These are phyloP conservation scores for Elsinoe ampelina DNA, from an alignment of 2,329 filamentous ascomycete genomes.

Conservation along the genomic window DNA sequence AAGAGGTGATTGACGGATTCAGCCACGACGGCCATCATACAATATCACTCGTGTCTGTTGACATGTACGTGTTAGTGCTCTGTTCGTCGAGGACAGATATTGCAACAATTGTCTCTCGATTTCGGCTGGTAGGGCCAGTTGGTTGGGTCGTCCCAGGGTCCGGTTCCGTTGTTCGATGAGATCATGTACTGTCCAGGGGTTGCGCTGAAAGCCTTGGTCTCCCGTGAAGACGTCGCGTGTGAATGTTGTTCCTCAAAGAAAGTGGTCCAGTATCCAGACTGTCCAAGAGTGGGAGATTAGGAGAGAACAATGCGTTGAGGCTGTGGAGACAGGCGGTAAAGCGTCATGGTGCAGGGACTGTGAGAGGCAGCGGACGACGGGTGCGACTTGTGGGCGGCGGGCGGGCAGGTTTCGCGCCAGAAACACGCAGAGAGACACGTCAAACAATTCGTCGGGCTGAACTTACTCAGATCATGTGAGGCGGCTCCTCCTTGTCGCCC, in stretches of 20 bases:
- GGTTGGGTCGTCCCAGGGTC: conserved; percentile 11
- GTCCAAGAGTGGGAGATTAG: not conserved
- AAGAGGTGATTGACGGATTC: conserved; percentile 64
- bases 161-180: conserved; percentile 12
- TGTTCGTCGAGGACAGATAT: not conserved
- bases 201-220: not conserved
- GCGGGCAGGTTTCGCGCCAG: conserved; percentile 1
- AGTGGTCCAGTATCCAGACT: not conserved
- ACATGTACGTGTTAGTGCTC: conserved; percentile 1
- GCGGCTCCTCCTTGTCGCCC: not conserved
- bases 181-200: conserved; percentile 6
- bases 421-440: conserved; percentile 9
- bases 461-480: conserved; percentile 7
- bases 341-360: conserved; percentile 9
- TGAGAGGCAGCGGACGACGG: not conserved
- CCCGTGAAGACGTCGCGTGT: not conserved
- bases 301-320: conserved; percentile 11
- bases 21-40: conserved; percentile 36
- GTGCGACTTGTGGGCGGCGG: not conserved
- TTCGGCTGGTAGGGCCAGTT: not conserved
- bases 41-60: not conserved
- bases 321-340: conserved; percentile 14
- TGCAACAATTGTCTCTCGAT: not conserved
- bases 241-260: not conserved
- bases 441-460: not conserved